Evolutionary conservation across 2,329 filamentous ascomycete genomes (phyloP), one percentile per base, ranked within the genome.

Genomic region (Hypoxylon sp.): DNA sequence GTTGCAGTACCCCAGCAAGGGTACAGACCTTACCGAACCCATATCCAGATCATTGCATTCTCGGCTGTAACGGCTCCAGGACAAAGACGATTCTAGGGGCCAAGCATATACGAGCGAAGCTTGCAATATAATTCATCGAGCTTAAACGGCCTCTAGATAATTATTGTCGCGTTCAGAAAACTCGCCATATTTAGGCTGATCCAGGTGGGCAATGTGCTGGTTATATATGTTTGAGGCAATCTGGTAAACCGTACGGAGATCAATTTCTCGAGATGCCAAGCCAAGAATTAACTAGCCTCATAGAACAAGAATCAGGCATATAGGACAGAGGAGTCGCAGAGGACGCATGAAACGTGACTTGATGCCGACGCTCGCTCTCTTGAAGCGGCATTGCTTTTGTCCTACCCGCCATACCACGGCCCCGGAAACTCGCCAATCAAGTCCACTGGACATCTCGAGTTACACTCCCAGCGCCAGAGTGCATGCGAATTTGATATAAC

Each of bases 101-200:
- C 12, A 40, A 32, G 14, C 16, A 24, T 40, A 45, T 33, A 46
- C 30, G 18, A 49, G 26, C 11, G 42, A 48, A 32, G 4, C 26
- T 36, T n/a, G 20, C 5, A 49, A 55, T 55, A 26, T 62, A 36
- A 45, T 53, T 24, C 16, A 18, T 38, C 20, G 16, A 61, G 9
- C 33, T 52, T 42, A 52, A 55, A 33, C 36, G 44, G 45, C 30
- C 8, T 20, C 14, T 12, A 32, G 16, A 38, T 48, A 51, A 67
- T 67, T 55, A 20, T 50, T 36, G 36, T 61, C 30, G 28, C 20
- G 48, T 48, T 46, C 40, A 49, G 24, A 40, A 33, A 53, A 46
- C 51, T 14, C 20, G 22, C 14, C 20, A 53, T 58, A 65, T 68
- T 67, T 68, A 68, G 65, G 57, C 65, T 67, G 65, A 67, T 65